Conservation (phyloP, 768 basidiomycete genomes). For the Termitomyces sp. region DNA sequence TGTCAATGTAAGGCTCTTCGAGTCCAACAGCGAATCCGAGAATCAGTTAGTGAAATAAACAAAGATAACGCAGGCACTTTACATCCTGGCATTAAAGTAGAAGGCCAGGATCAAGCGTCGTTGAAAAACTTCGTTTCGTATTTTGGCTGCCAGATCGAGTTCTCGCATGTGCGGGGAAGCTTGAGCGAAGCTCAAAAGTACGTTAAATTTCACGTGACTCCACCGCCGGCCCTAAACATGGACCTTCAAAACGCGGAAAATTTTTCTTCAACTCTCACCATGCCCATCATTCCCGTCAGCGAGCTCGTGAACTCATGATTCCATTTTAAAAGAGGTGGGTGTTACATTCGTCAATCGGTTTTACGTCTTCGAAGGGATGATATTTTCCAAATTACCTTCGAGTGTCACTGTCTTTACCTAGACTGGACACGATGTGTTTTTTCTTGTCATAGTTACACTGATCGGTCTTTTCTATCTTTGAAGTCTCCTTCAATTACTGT, state of each 20-base stretch:
- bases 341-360: background rate
- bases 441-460: conserved; percentile 94
- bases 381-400: conserved; percentile 35
- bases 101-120: background rate
- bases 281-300: background rate
- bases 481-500: conserved; percentile 11
- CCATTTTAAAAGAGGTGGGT: background rate
- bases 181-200: too few species aligned
- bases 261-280: background rate
- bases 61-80: background rate
- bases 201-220: background rate
- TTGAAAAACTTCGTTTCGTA: background rate
- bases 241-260: conserved; percentile 13
- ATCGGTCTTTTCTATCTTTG: conserved; percentile 40
- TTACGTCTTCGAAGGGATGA: conserved; percentile 53
- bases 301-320: background rate
- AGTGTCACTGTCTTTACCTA: conserved; percentile 52
- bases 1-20: background rate
- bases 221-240: conserved; percentile 14
- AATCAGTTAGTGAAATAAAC: too few species aligned
- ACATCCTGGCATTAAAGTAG: background rate
- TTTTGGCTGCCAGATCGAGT: background rate
- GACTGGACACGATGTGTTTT: conserved; percentile 50
- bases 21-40: background rate
- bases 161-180: too few species aligned